Conservation (phyloP, 2,329 filamentous ascomycete genomes). For the Colletotrichum cereale region DNA sequence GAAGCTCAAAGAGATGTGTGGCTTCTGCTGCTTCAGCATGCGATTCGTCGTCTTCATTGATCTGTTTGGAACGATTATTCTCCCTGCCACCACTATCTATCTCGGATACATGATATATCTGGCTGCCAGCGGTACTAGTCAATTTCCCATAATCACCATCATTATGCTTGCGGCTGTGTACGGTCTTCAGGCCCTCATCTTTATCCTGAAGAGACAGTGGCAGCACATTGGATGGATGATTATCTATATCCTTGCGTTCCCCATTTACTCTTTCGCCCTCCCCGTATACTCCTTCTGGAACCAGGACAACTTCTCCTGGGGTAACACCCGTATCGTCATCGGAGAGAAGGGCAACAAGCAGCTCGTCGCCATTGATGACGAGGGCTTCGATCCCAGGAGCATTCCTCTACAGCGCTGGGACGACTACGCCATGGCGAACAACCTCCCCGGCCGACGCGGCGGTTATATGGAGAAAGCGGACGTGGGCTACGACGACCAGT, state of each 20-base stretch:
- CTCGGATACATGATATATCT: constrained; percentile 88
- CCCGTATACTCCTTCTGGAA: constrained; percentile 99
- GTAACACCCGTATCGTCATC: constrained; percentile 97
- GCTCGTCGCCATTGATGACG: constrained; percentile 86
- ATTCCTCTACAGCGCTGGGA: constrained; percentile 98
- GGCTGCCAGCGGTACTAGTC: constrained; percentile 75
- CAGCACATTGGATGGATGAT: constrained; percentile 99
- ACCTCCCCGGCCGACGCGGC: constrained; percentile 90
- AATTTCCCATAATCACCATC: constrained; percentile 88
- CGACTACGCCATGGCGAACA: constrained; percentile 89
- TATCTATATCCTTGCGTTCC: constrained; percentile 96
- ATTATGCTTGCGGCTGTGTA: constrained; percentile 92
- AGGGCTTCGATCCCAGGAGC: constrained; percentile 89
- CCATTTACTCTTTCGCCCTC: constrained; percentile 90
- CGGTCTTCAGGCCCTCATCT: constrained; percentile 94
- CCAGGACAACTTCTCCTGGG: constrained; percentile 98
- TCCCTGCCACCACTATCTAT: constrained; percentile 90
- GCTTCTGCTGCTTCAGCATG: constrained; percentile 99
- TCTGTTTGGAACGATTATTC: constrained; percentile 90
- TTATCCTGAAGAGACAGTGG: constrained; percentile 97
- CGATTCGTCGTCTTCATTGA: constrained; percentile 96
- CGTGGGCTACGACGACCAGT: constrained; percentile 79
- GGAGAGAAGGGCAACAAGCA: constrained; percentile 93
- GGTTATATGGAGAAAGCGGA: constrained; percentile 74
- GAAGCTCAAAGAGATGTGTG: constrained; percentile 92